Conservation (phyloP, 345 rosid species). For the Carallia pectinifolia region DNA sequence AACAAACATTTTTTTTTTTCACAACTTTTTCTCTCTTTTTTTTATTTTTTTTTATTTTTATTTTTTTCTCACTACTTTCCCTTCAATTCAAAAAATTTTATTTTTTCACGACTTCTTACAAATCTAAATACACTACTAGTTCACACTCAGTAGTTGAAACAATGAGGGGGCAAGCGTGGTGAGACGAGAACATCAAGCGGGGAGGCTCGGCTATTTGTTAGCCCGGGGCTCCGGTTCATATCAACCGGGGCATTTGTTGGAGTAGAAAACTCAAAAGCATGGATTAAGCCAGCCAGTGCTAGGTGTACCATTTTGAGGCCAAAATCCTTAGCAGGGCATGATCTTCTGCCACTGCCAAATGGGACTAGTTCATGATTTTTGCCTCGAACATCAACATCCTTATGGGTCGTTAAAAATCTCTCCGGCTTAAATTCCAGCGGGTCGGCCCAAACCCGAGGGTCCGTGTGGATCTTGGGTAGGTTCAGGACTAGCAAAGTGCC, state of each 20-base stretch:
- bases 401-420: conserved; percentile 9
- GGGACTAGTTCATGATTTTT: conserved; percentile 2
- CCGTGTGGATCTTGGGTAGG: conserved; percentile 48
- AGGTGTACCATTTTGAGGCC: not conserved
- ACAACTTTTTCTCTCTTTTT: too few species aligned
- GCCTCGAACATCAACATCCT: conserved; percentile 13
- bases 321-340: conserved; percentile 7
- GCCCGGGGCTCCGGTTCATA: conserved; percentile 11
- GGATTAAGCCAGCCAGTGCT: conserved; percentile 2
- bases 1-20: too few species aligned
- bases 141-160: not conserved
- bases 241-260: not conserved
- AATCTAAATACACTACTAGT: too few species aligned
- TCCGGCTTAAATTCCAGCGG: conserved; percentile 11
- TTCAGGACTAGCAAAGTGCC: conserved; percentile 56
- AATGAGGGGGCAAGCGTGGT: conserved; percentile 13
- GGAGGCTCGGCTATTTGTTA: conserved; percentile 20
- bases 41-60: too few species aligned
- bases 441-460: conserved; percentile 9
- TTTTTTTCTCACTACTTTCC: too few species aligned
- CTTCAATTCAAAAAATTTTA: too few species aligned
- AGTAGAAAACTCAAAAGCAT: conserved; percentile 3
- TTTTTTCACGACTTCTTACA: too few species aligned
- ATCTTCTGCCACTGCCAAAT: conserved; percentile 10
- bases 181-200: conserved; percentile 20